Evolutionary conservation across 257 asterid genomes (phyloP).

Genomic region (Nicotiana knightiana): DNA sequence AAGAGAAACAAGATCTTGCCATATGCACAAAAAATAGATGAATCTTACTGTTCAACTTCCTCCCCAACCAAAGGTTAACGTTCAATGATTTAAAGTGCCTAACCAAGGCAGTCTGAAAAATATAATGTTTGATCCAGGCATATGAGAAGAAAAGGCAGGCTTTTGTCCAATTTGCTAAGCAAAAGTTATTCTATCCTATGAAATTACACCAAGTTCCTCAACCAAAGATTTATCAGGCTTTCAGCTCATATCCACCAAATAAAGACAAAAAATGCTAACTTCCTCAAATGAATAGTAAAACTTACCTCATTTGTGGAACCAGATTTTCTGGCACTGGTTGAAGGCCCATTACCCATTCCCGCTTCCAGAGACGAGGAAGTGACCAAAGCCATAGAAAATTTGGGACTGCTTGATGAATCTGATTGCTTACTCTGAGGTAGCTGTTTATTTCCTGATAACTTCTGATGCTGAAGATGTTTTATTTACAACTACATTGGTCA

Average conservation of each 20-base stretch:
- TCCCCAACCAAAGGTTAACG: neutral
- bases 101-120: neutral
- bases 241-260: conserved; percentile 19
- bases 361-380: conserved; percentile 6
- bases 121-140: neutral
- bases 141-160: neutral
- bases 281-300: conserved; percentile 4
- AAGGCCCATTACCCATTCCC: conserved; percentile 17
- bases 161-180: neutral
- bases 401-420: conserved; percentile 25
- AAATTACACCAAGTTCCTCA: conserved; percentile 48
- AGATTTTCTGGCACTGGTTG: conserved; percentile 37
- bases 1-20: no score
- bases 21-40: neutral
- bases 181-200: neutral
- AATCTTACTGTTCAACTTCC: neutral
- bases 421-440: conserved; percentile 28
- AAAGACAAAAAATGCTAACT: conserved; percentile 14
- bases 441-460: conserved; percentile 15
- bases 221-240: conserved; percentile 18
- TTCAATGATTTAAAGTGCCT: neutral
- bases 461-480: conserved; percentile 32
- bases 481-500: conserved; percentile 6
- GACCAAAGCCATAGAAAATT: conserved; percentile 11
- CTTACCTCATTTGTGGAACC: conserved; percentile 59